These are phyloP conservation scores for Marasmius oreades DNA, from an alignment of 1,284 basidiomycete species.

Conservation along the genomic window DNA sequence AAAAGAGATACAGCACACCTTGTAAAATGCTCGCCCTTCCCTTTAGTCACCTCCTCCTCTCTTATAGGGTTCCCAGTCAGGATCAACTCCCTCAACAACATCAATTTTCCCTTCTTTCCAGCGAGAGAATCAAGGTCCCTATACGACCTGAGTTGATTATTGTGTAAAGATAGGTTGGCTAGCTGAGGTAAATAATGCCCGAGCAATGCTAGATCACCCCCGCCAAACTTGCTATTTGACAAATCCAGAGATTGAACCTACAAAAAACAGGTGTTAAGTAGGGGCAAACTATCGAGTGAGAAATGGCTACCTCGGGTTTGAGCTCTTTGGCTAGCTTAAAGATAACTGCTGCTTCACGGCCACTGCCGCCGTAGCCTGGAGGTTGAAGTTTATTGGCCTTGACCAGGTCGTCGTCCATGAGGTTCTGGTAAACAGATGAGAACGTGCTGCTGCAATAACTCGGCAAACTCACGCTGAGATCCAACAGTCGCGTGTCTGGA, in stretches of 20 bases:
- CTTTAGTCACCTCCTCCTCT: slow-evolving; percentile 55
- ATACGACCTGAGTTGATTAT: slow-evolving; percentile 64
- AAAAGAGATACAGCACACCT: slow-evolving; percentile 47
- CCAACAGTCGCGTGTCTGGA: slow-evolving; percentile 64
- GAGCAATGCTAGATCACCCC: slow-evolving; percentile 51
- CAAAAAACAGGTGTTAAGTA: slow-evolving; percentile 5
- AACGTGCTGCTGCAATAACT: slow-evolving; percentile 11
- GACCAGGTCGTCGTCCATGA: slow-evolving; percentile 72
- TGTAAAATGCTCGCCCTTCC: slow-evolving; percentile 56
- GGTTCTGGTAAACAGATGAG: slow-evolving; percentile 27
- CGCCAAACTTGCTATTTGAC: slow-evolving; percentile 52
- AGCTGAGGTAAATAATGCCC: slow-evolving; percentile 67
- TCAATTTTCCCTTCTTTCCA: slow-evolving; percentile 54
- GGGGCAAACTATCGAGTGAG: slow-evolving; percentile 1
- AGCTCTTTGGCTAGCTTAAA: slow-evolving; percentile 82
- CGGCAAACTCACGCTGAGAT: slow-evolving; percentile 64
- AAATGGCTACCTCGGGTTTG: slow-evolving; percentile 57
- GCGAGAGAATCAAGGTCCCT: slow-evolving; percentile 67
- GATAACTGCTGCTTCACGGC: slow-evolving; percentile 72
- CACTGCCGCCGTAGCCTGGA: slow-evolving; percentile 60
- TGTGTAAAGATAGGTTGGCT: slow-evolving; percentile 80
- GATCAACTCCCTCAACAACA: slow-evolving; percentile 72
- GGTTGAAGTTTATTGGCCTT: slow-evolving; percentile 61
- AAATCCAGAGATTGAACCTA: slow-evolving; percentile 79
- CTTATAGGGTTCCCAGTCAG: slow-evolving; percentile 79